Evolutionary conservation across 345 rosid genomes (phyloP).

Genomic region (Acer negundo): DNA sequence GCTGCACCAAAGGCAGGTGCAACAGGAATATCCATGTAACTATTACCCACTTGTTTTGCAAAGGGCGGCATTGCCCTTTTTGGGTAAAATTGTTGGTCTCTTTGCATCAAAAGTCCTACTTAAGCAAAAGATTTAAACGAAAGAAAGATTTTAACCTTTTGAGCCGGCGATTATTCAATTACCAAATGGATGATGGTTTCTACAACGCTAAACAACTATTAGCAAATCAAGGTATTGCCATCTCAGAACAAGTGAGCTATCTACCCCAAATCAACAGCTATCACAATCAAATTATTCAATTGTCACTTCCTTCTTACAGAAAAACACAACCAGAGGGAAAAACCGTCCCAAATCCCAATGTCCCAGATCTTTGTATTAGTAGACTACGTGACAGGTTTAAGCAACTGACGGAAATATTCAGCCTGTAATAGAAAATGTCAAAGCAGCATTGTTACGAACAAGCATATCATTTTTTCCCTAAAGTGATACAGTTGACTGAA

Average conservation of each 20-base stretch:
- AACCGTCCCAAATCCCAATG: slow-evolving; percentile 40
- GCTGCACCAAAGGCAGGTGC: slow-evolving; percentile 49
- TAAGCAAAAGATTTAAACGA: slow-evolving; percentile 16
- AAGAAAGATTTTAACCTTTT: slow-evolving; percentile 27
- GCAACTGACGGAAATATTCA: slow-evolving; percentile 95
- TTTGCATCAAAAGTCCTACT: slow-evolving; percentile 53
- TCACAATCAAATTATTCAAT: slow-evolving; percentile 33
- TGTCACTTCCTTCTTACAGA: slow-evolving; percentile 34
- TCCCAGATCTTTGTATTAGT: slow-evolving; percentile 25
- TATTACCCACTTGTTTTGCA: slow-evolving; percentile 47
- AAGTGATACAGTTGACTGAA: background rate
- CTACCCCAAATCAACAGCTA: slow-evolving; percentile 32
- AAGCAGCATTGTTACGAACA: slow-evolving; percentile 9
- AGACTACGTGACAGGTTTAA: slow-evolving; percentile 96
- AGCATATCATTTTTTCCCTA: background rate
- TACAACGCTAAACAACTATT: slow-evolving; percentile 26
- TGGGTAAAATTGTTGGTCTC: slow-evolving; percentile 37
- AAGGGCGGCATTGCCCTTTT: slow-evolving; percentile 36
- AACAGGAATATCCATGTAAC: slow-evolving; percentile 42
- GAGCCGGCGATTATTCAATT: slow-evolving; percentile 30
- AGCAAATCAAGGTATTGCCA: slow-evolving; percentile 43
- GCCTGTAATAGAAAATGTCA: slow-evolving; percentile 54
- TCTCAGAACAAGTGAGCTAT: slow-evolving; percentile 31
- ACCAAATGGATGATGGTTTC: slow-evolving; percentile 30
- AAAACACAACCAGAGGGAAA: slow-evolving; percentile 40